phyloP scores from a whole-genome alignment of 257 asterid genomes.

The Petunia secreta region DNA sequence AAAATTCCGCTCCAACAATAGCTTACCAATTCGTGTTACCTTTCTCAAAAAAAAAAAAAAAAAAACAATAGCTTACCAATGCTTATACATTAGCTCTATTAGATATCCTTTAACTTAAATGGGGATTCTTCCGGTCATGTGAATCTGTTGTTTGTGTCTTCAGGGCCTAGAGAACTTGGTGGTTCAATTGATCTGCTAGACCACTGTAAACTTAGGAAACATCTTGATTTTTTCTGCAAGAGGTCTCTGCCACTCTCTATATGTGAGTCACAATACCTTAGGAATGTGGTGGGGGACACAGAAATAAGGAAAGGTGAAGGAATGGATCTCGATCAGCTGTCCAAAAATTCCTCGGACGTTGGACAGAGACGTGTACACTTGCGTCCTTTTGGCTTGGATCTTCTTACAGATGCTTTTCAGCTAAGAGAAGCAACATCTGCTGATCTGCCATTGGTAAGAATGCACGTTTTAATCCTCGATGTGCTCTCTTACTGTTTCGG shows the following conservation, averaged over 20 bases:
- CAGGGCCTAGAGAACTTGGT: slow-evolving; percentile 60
- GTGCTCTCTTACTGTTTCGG: slow-evolving; percentile 3
- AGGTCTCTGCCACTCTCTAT: slow-evolving; percentile 46
- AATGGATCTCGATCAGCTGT: slow-evolving; percentile 54
- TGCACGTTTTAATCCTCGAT: not conserved
- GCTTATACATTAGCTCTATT: not conserved
- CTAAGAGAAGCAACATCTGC: slow-evolving; percentile 42
- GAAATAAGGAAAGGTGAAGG: slow-evolving; percentile 61
- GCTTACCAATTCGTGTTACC: too few species aligned
- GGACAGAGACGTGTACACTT: slow-evolving; percentile 31
- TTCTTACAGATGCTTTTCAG: slow-evolving; percentile 56
- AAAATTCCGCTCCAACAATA: too few species aligned
- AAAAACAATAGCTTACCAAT: not conserved
- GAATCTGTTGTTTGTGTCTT: not conserved
- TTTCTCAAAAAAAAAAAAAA: too few species aligned
- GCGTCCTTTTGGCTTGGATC: slow-evolving; percentile 47
- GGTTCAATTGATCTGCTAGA: slow-evolving; percentile 55
- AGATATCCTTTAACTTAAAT: not conserved
- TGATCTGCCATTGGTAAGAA: slow-evolving; percentile 45
- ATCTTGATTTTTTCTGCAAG: slow-evolving; percentile 59
- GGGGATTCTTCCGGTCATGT: not conserved
- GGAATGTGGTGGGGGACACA: slow-evolving; percentile 58
- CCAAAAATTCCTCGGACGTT: slow-evolving; percentile 25
- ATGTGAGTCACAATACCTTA: slow-evolving; percentile 50
- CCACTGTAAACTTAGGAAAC: slow-evolving; percentile 53